phyloP scores from a whole-genome alignment of 2,329 filamentous ascomycete genomes.

The Phyllachora maydis region DNA sequence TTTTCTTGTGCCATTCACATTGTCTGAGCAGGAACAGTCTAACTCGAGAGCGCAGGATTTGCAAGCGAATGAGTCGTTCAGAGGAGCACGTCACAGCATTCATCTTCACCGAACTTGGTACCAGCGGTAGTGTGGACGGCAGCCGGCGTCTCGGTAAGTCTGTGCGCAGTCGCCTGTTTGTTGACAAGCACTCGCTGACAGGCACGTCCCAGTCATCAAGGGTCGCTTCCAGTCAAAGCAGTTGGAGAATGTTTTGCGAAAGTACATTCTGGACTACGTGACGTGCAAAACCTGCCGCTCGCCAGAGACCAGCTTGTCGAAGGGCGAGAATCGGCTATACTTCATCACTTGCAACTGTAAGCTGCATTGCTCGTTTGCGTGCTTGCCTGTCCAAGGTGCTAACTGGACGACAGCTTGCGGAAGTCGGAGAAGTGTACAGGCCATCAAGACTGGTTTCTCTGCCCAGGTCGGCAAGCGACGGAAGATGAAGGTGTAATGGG shows the following conservation, averaged over 20 bases:
- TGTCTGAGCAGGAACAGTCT: no score
- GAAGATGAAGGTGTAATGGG: slow-evolving; percentile 80
- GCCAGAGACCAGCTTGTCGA: slow-evolving; percentile 88
- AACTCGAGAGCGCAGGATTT: no score
- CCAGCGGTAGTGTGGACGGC: slow-evolving; percentile 85
- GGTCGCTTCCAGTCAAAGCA: slow-evolving; percentile 99
- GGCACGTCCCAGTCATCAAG: no score
- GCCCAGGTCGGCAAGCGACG: slow-evolving; percentile 97
- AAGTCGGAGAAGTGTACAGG: slow-evolving; percentile 71
- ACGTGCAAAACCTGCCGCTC: slow-evolving; percentile 97
- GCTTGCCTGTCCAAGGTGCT: background rate
- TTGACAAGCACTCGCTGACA: no score
- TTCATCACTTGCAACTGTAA: slow-evolving; percentile 82
- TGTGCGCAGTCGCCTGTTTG: no score
- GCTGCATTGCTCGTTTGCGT: slow-evolving; percentile 4
- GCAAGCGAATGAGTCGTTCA: slow-evolving; percentile 97
- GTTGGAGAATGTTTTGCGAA: slow-evolving; percentile 88
- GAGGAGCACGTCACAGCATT: slow-evolving; percentile 97
- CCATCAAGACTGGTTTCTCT: slow-evolving; percentile 99
- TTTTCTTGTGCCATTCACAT: no score
- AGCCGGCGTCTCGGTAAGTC: slow-evolving; percentile 68
- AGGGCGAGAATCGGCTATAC: slow-evolving; percentile 97
- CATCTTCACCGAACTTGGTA: slow-evolving; percentile 94
- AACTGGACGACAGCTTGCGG: slow-evolving; percentile 31
- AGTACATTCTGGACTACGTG: slow-evolving; percentile 74